Evolutionary conservation across 768 basidiomycete genomes (phyloP).

Genomic region (Suillus cothurnatus): DNA sequence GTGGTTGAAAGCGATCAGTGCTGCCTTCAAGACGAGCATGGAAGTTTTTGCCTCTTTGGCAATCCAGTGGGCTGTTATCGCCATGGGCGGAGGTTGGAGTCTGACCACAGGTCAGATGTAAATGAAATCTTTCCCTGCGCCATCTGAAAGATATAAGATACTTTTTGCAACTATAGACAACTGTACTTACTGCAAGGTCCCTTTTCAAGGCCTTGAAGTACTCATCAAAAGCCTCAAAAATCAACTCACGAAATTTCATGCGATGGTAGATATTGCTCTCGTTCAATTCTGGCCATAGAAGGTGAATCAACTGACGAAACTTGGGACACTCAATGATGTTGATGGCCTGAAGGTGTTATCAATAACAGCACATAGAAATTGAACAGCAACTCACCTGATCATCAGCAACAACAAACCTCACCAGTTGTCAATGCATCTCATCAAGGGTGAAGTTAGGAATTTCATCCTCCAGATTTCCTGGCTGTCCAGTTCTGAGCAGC

Average conservation of each 20-base stretch:
- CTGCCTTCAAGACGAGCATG: not conserved
- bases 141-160: constrained; percentile 3
- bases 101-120: constrained; percentile 40
- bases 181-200: constrained; percentile 7
- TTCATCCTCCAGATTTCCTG: not conserved
- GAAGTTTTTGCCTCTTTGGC: not conserved
- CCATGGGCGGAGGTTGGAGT: constrained; percentile 28
- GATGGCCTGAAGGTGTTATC: constrained; percentile 1
- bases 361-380: not conserved
- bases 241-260: constrained; percentile 9
- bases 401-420: not conserved
- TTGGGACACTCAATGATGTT: constrained; percentile 7
- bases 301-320: not conserved
- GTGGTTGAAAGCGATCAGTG: constrained; percentile 19
- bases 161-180: not conserved
- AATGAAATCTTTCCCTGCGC: constrained; percentile 18
- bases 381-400: not conserved
- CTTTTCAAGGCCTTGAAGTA: constrained; percentile 7
- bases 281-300: constrained; percentile 1
- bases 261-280: constrained; percentile 15
- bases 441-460: not conserved
- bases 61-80: constrained; percentile 36
- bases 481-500: not conserved
- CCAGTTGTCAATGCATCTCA: not conserved
- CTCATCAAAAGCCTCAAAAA: not conserved